Evolutionary conservation across 1,284 basidiomycete genomes (phyloP).

Genomic region (Xerocomus minutiporus): DNA sequence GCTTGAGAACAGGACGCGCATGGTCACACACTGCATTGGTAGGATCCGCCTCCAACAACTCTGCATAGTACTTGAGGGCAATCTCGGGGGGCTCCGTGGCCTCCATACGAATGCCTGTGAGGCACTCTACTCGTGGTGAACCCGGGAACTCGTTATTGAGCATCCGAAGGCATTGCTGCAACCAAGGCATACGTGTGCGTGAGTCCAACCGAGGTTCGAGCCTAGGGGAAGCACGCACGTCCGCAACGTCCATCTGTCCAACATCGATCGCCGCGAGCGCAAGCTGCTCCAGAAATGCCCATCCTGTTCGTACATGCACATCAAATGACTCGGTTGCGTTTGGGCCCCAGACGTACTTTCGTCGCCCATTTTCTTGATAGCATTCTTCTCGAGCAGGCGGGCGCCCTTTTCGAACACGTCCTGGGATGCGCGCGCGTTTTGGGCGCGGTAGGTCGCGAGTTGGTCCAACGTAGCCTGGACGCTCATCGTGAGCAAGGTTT

Average conservation of each 20-base stretch:
- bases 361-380: constrained; percentile 50
- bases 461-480: constrained; percentile 56
- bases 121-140: constrained; percentile 78
- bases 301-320: constrained; percentile 46
- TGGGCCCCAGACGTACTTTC: constrained; percentile 41
- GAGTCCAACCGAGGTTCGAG: constrained; percentile 9
- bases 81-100: constrained; percentile 59
- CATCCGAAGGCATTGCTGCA: constrained; percentile 61
- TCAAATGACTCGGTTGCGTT: neutral
- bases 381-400: constrained; percentile 51
- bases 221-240: constrained; percentile 50
- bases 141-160: constrained; percentile 72
- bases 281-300: constrained; percentile 87
- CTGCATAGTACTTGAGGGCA: constrained; percentile 67
- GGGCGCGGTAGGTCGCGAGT: constrained; percentile 66
- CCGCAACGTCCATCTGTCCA: constrained; percentile 74
- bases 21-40: constrained; percentile 65
- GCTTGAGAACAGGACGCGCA: constrained; percentile 3
- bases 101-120: constrained; percentile 87
- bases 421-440: constrained; percentile 65
- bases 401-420: constrained; percentile 65
- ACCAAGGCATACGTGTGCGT: constrained; percentile 5
- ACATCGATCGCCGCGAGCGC: constrained; percentile 84
- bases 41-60: constrained; percentile 63
- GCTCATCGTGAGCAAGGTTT: constrained; percentile 33